phyloP scores from a whole-genome alignment of 441 rosid genomes.

The Kokia cookei region DNA sequence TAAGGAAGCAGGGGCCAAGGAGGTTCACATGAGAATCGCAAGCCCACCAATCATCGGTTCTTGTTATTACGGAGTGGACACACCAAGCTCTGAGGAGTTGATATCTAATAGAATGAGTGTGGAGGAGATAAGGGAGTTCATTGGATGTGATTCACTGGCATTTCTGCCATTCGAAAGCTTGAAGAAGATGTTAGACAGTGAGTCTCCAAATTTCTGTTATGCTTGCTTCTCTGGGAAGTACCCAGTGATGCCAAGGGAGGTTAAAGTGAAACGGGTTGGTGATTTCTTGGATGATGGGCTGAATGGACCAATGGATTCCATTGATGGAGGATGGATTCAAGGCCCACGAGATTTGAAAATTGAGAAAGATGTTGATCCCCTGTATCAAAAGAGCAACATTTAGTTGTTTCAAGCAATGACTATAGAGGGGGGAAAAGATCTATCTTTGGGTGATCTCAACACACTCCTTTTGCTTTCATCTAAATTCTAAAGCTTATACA shows the following conservation, averaged over 20 bases:
- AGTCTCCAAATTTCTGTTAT: constrained; percentile 57
- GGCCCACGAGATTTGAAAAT: constrained; percentile 19
- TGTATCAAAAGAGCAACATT: neutral
- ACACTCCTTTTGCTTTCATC: neutral
- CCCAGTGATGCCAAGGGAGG: constrained; percentile 66
- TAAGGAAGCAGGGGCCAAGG: constrained; percentile 85
- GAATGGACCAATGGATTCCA: constrained; percentile 56
- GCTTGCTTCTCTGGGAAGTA: constrained; percentile 90
- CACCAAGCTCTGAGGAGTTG: constrained; percentile 84
- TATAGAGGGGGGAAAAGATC: neutral
- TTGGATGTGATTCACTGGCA: constrained; percentile 80
- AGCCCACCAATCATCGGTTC: constrained; percentile 85
- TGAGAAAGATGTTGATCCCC: constrained; percentile 11
- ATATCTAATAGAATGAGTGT: constrained; percentile 79
- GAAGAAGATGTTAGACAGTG: constrained; percentile 48
- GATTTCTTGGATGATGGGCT: constrained; percentile 86
- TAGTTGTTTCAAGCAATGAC: neutral
- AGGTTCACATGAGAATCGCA: constrained; percentile 95
- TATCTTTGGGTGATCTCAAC: neutral
- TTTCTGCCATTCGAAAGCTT: constrained; percentile 62
- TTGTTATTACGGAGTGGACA: constrained; percentile 91
- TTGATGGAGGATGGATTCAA: constrained; percentile 82
- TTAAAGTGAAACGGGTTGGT: constrained; percentile 75
- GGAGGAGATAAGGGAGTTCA: constrained; percentile 62
- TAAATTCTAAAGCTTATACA: constrained; percentile 7